phyloP scores from a whole-genome alignment of 2,329 filamentous ascomycete species.

The Fusarium virguliforme region DNA sequence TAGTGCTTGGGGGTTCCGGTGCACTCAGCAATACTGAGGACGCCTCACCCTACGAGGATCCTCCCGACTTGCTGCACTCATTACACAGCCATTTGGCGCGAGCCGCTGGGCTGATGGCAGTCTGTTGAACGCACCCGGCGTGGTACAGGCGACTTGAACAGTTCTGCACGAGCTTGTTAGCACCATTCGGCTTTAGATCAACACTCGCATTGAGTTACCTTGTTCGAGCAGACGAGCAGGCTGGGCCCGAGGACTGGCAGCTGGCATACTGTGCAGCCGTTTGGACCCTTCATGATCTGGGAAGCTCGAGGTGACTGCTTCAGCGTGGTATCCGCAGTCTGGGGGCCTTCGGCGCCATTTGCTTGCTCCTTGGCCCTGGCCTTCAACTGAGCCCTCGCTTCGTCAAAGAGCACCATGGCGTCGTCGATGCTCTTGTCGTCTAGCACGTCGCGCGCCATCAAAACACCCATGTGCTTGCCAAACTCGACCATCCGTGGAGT shows the following conservation, averaged over 20 bases:
- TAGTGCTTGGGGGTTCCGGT: constrained; percentile 5
- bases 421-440: constrained; percentile 62
- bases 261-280: constrained; percentile 66
- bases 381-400: constrained; percentile 56
- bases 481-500: constrained; percentile 68
- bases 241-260: constrained; percentile 65
- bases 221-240: constrained; percentile 66
- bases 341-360: constrained; percentile 29
- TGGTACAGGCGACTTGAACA: constrained; percentile 66
- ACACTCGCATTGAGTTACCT: constrained; percentile 57
- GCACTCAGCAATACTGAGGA: constrained; percentile 31
- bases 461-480: constrained; percentile 68
- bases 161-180: constrained; percentile 54
- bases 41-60: constrained; percentile 50
- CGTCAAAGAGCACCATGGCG: constrained; percentile 62
- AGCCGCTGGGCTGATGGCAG: constrained; percentile 57
- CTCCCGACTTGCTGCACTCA: constrained; percentile 53
- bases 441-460: constrained; percentile 66
- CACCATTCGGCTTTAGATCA: constrained; percentile 11
- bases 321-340: constrained; percentile 33
- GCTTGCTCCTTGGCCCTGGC: constrained; percentile 22
- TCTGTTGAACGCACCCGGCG: constrained; percentile 61
- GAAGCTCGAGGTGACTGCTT: constrained; percentile 54
- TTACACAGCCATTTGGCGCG: constrained; percentile 63
- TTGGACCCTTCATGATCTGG: constrained; percentile 61